Conservation (phyloP, 306 rosid genomes). For the Castanea crenata region DNA sequence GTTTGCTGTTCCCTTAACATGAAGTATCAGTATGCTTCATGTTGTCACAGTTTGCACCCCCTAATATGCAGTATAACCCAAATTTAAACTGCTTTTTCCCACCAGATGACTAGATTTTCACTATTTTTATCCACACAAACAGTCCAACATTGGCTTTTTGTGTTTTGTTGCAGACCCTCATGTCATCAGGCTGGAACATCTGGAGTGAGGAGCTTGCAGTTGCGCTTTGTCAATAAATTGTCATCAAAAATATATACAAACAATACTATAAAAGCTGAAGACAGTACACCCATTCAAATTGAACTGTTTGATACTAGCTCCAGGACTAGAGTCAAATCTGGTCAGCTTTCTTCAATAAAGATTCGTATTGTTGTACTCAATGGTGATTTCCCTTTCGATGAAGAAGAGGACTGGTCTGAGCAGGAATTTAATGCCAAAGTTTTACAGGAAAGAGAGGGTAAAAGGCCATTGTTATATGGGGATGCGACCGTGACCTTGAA, state of each 20-base stretch:
- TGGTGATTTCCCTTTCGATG: constrained; percentile 46
- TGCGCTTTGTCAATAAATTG: constrained; percentile 38
- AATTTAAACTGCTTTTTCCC: too few species aligned
- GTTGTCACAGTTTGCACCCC: too few species aligned
- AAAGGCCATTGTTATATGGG: constrained; percentile 51
- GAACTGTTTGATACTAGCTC: constrained; percentile 42
- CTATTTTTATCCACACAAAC: neutral
- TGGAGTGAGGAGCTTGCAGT: constrained; percentile 40
- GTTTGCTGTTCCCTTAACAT: too few species aligned
- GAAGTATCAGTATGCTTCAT: too few species aligned
- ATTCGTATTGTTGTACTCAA: constrained; percentile 45
- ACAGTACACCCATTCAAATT: constrained; percentile 28
- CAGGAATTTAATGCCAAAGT: constrained; percentile 40
- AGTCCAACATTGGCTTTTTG: neutral
- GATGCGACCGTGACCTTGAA: constrained; percentile 29
- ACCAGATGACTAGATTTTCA: neutral
- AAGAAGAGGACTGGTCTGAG: constrained; percentile 52
- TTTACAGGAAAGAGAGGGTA: constrained; percentile 46
- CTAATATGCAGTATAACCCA: too few species aligned
- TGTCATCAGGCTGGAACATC: constrained; percentile 31
- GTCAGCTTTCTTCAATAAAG: constrained; percentile 44
- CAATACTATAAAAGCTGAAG: constrained; percentile 27
- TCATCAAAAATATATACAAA: constrained; percentile 39
- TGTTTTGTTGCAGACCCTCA: constrained; percentile 34
- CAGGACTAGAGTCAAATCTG: constrained; percentile 27